Evolutionary conservation across 148 eudicot genomes (phyloP), one percentile per base, ranked within the genome.

Genomic region (Polygonum aviculare): DNA sequence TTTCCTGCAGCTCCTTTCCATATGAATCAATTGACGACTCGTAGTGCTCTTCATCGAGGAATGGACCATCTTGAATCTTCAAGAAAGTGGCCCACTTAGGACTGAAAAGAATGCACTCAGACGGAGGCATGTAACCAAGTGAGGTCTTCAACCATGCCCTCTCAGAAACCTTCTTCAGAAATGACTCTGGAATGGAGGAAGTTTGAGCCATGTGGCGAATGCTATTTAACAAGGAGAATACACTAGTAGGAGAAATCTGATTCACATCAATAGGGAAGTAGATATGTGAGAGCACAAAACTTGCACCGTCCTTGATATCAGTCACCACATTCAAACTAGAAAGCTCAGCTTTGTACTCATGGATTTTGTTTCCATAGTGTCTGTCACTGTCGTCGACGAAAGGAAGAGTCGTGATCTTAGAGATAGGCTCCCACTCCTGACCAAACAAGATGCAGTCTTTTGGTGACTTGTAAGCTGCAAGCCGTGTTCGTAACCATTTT

Each of bases 401-500:
- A 14, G 92, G 92, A 74, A 88, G 88, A 60, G 73, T 15, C 14
- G 90, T 67, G 11, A 90, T 90, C 33, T 59, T 45, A 54, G 87
- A 84, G 72, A 90, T 75, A 41, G 84, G 55, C 36, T 81, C 60
- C 94, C 92, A 90, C 44, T 75, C 82, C 52, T 76, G 59, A n/a
- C 82, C 67, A 77, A 77, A 88, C 47, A 88, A 63, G 63, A 90
- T 84, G 83, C 92, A 88, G 0, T 84, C 87, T 35, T 51, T 72
- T 4, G 94, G 92, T 36, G 73, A 69, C 75, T 85, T 86, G 76
- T 9, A 82, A 77, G 81, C 90, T 45, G 80, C 84, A 19, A 84
- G 84, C 3, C 90, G 83, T 59, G 91, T 88, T 72, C 79, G 77
- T 36, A 90, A 74, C 92, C 94, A 90, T 73, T 80, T 84, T 18